Percentiles rank a stretch among this genome's conserved stretches.
These are phyloP conservation scores for Venustampulla echinocandica DNA, from an alignment of 495 filamentous ascomycete species.

Conservation along the genomic window DNA sequence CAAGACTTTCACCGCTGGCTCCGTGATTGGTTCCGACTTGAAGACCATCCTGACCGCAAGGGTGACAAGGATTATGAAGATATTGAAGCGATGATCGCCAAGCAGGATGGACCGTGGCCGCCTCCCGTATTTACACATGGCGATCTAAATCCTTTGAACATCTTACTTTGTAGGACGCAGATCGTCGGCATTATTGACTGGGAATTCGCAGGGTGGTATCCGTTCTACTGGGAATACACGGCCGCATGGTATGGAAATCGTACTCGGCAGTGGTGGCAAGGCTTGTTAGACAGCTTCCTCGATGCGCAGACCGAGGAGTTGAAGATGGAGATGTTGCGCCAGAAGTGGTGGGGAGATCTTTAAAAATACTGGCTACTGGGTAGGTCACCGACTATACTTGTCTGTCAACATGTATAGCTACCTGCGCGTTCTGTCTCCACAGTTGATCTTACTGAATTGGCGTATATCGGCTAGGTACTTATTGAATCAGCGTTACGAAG, in stretches of 20 bases:
- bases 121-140: constrained; percentile 26
- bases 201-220: constrained; percentile 46
- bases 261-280: constrained; percentile 34
- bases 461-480: no score
- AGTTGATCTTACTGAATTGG: no score
- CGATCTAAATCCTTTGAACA: constrained; percentile 26
- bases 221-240: constrained; percentile 46
- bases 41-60: not conserved
- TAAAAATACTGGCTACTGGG: no score
- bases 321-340: constrained; percentile 38
- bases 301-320: constrained; percentile 36
- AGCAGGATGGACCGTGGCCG: constrained; percentile 11
- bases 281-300: constrained; percentile 39
- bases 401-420: no score
- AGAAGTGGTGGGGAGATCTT: constrained; percentile 22
- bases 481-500: no score
- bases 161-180: constrained; percentile 21
- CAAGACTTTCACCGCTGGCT: constrained; percentile 32
- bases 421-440: no score
- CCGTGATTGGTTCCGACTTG: not conserved
- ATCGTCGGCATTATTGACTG: constrained; percentile 44
- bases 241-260: constrained; percentile 40
- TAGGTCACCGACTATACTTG: no score
- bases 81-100: constrained; percentile 8
- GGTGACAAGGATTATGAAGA: not conserved